A percentile compares a stretch with the other conserved stretches of the same genome.
phyloP scores from a whole-genome alignment of 371 early-diverging fungal species.

The Paraphysoderma sedebokerense region DNA sequence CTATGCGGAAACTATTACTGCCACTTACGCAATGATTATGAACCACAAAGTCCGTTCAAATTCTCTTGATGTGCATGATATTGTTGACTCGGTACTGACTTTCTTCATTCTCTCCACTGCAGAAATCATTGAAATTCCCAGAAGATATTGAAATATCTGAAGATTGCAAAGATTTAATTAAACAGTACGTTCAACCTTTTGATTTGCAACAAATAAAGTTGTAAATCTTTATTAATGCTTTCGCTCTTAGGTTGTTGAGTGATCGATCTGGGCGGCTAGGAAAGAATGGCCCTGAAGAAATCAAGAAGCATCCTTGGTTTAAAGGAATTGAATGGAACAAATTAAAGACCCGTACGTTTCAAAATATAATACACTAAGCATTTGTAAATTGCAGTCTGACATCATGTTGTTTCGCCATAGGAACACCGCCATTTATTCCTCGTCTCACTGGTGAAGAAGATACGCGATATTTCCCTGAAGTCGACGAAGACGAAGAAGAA shows the following conservation, averaged over 20 bases:
- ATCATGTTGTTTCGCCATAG: too few species aligned
- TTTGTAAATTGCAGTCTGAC: too few species aligned
- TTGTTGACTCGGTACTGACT: neutral
- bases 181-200: neutral
- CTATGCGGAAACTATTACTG: slow-evolving; percentile 7
- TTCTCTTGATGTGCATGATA: neutral
- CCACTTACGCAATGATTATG: slow-evolving; percentile 19
- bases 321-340: slow-evolving; percentile 51
- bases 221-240: too few species aligned
- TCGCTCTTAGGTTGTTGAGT: slow-evolving; percentile 41
- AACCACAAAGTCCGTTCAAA: slow-evolving; percentile 1
- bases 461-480: too few species aligned
- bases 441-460: too few species aligned
- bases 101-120: neutral
- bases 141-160: neutral
- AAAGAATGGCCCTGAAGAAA: slow-evolving; percentile 41
- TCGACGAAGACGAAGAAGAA: too few species aligned
- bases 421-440: too few species aligned
- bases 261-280: slow-evolving; percentile 59
- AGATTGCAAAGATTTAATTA: neutral
- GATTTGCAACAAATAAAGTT: too few species aligned
- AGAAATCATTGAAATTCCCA: neutral
- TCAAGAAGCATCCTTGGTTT: slow-evolving; percentile 73
- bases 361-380: too few species aligned
- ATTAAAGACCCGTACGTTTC: slow-evolving; percentile 15